These are phyloP conservation scores for Taphrina wiesneri DNA, from an alignment of 1,139 yeast species.

Conservation along the genomic window DNA sequence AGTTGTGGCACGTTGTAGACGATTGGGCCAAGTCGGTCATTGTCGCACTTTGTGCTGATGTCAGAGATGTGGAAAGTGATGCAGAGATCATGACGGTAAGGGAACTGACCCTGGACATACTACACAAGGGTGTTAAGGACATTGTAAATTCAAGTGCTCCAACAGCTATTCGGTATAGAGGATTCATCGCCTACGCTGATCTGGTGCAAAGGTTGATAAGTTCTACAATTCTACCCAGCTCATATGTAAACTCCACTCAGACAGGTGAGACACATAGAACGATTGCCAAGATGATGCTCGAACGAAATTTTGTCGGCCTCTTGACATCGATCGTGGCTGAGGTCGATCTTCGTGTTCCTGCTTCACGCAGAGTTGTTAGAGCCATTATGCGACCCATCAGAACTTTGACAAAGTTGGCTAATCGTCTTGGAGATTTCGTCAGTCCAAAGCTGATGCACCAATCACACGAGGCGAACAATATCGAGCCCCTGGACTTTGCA, in stretches of 20 bases:
- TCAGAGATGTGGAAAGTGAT: slow-evolving; percentile 51
- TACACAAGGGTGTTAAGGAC: slow-evolving; percentile 65
- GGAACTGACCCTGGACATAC: slow-evolving; percentile 68
- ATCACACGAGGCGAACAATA: slow-evolving; percentile 38
- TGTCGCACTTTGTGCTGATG: slow-evolving; percentile 57
- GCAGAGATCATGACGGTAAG: slow-evolving; percentile 75
- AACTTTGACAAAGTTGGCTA: slow-evolving; percentile 55
- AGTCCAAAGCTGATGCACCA: slow-evolving; percentile 48
- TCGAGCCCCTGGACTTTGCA: slow-evolving; percentile 34
- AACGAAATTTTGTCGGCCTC: slow-evolving; percentile 61
- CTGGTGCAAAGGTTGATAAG: slow-evolving; percentile 42
- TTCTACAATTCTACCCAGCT: neutral
- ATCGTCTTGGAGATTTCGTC: slow-evolving; percentile 48
- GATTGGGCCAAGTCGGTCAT: slow-evolving; percentile 47
- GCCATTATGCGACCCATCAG: slow-evolving; percentile 63
- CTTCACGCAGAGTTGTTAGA: slow-evolving; percentile 59
- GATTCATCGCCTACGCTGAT: slow-evolving; percentile 60
- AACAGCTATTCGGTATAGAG: slow-evolving; percentile 54
- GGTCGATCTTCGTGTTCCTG: slow-evolving; percentile 71
- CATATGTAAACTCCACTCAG: neutral
- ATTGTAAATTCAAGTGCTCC: slow-evolving; percentile 45
- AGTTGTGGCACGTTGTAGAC: slow-evolving; percentile 60
- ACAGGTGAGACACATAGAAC: neutral
- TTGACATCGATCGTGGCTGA: slow-evolving; percentile 62
- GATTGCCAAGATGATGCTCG: slow-evolving; percentile 61